Base-by-base conservation (phyloP, 768 basidiomycete genomes). In the Russula sp. region DNA sequence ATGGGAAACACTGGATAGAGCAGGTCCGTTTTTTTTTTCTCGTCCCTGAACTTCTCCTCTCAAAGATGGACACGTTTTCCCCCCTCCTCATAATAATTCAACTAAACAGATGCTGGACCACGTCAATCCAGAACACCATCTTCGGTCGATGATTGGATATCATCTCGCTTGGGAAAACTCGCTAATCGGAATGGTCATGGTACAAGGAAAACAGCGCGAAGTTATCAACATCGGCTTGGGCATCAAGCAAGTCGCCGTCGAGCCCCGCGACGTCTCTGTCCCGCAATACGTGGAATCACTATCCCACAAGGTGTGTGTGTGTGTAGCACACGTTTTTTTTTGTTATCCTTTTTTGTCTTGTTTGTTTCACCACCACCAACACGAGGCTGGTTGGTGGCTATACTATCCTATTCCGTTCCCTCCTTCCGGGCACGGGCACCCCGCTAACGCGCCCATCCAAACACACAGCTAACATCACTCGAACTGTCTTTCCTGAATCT, bases 211-310 rank as follows among this genome's bases (percentile, higher is more conserved):
- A 11, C 84, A 85, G 60, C 81, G 84, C 51, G 85, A 88, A 62
- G 91, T 93, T 54, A 79, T 89, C 69, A 90, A 91, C 74, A 86
- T 93, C 69, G 91, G 91, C 1, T 77, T 92, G n/a, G 90, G 88
- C 5, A 81, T 91, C 71, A 86, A 89, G 69, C 84, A 85, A 57
- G 78, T 89, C 56, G 78, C 76, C 42, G 82, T 88, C 9, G 83
- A 86, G 66, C 86, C 89, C 0, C 77, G 80, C 18, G 84, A 83
- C 6, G 83, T 80, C 5, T 74, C 83, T 8, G 82, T 89, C 2
- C 69, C 79, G 1, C 80, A 81, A n/a, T 93, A 88, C 69, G 80
- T 85, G 16, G 87, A 90, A 67, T 90, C 88, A 0, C 77, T 84
- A 67, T 79, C 85, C 14, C 91, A 92, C 75, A 91, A 90, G 79